Conservation (phyloP, 805 yeast species). For the Candida peoriensis region DNA sequence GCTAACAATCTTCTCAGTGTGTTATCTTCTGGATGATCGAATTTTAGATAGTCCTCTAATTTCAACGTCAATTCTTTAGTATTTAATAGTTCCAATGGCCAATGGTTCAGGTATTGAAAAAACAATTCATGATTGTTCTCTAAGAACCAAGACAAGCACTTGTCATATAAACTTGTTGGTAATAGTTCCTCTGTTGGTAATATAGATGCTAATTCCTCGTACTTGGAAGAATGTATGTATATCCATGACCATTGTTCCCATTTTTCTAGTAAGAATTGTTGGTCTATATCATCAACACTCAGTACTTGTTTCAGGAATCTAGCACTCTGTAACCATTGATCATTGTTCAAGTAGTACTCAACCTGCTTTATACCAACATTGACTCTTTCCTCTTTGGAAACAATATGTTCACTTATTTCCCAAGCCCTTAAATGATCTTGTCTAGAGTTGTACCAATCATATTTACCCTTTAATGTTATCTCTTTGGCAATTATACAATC, state of each 20-base stretch:
- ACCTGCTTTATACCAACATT: conserved; percentile 53
- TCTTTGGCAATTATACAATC: conserved; percentile 78
- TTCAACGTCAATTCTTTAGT: conserved; percentile 37
- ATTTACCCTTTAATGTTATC: conserved; percentile 62
- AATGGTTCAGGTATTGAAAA: conserved; percentile 31
- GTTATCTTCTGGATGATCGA: conserved; percentile 14
- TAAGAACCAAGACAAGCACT: conserved; percentile 31
- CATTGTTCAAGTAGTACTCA: conserved; percentile 35
- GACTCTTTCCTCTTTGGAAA: conserved; percentile 45
- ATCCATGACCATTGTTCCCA: conserved; percentile 66
- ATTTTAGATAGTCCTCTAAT: conserved; percentile 26
- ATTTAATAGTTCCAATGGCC: conserved; percentile 40
- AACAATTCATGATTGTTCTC: conserved; percentile 27
- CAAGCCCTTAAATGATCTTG: conserved; percentile 65
- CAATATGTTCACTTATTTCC: conserved; percentile 61
- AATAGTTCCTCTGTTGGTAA: conserved; percentile 43
- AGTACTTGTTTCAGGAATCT: conserved; percentile 40
- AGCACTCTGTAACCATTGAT: conserved; percentile 55
- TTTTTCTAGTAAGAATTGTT: conserved; percentile 29
- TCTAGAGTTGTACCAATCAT: conserved; percentile 63
- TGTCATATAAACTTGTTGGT: conserved; percentile 38
- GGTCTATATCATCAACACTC: conserved; percentile 15
- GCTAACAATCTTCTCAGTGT: conserved; percentile 41
- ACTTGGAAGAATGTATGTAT: conserved; percentile 44
- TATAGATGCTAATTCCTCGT: conserved; percentile 40